Percentiles rank a stretch among this genome's conserved stretches.
Conservation (phyloP, 1,139 yeast species). For the Debaryomyces sp. region DNA sequence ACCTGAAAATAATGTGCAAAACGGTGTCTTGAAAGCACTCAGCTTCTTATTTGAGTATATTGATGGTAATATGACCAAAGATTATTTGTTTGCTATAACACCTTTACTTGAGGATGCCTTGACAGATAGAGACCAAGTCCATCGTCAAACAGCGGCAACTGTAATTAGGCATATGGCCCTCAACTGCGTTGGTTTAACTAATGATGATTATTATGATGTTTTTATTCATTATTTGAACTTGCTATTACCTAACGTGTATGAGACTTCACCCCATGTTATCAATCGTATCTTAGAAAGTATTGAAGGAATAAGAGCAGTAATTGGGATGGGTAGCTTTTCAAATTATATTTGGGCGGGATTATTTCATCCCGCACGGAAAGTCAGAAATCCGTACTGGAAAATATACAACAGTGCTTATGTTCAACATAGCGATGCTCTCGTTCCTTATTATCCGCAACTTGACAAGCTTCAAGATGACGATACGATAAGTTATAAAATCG, state of each 20-base stretch:
- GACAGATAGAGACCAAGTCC: slow-evolving; percentile 89
- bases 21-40: slow-evolving; percentile 90
- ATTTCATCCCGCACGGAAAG: slow-evolving; percentile 92
- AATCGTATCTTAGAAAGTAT: slow-evolving; percentile 78
- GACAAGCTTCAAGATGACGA: slow-evolving; percentile 31
- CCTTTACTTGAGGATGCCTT: slow-evolving; percentile 89
- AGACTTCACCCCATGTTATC: slow-evolving; percentile 94
- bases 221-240: slow-evolving; percentile 72
- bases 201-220: slow-evolving; percentile 67
- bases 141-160: slow-evolving; percentile 93
- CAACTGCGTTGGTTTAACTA: slow-evolving; percentile 74
- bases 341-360: slow-evolving; percentile 87
- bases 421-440: slow-evolving; percentile 72
- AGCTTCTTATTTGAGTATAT: slow-evolving; percentile 94
- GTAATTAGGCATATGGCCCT: slow-evolving; percentile 82
- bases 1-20: slow-evolving; percentile 92
- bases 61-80: slow-evolving; percentile 72
- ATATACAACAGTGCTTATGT: slow-evolving; percentile 77
- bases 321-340: slow-evolving; percentile 76
- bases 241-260: slow-evolving; percentile 82
- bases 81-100: slow-evolving; percentile 78
- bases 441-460: slow-evolving; percentile 77
- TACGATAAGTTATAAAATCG: slow-evolving; percentile 26
- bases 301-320: slow-evolving; percentile 68
- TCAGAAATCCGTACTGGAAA: slow-evolving; percentile 84